Conservation (phyloP, 2,329 filamentous ascomycete species). For the Colletotrichum simmondsii region DNA sequence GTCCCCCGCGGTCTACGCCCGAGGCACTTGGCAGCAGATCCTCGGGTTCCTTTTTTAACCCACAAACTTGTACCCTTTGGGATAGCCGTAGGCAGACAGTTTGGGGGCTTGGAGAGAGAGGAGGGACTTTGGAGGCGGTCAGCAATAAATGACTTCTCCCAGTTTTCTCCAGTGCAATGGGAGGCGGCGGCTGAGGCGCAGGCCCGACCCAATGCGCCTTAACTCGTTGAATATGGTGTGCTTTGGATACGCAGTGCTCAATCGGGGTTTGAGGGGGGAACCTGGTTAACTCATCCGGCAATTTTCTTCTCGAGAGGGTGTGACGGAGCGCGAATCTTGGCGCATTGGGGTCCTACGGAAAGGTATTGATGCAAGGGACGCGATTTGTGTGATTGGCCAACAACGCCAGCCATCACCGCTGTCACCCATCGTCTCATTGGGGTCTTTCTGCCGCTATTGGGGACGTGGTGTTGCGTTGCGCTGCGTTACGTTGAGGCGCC, state of each 20-base stretch:
- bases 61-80: neutral
- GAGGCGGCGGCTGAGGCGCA: slow-evolving; percentile 13
- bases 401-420: slow-evolving; percentile 4
- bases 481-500: neutral
- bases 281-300: slow-evolving; percentile 14
- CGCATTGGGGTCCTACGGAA: slow-evolving; percentile 25
- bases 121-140: neutral
- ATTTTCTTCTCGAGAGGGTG: neutral
- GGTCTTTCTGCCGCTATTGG: neutral
- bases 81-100: neutral
- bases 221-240: neutral
- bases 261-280: neutral
- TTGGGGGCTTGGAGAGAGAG: neutral
- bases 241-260: neutral
- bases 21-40: slow-evolving; percentile 12
- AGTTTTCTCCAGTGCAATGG: neutral
- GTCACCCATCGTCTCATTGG: neutral
- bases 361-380: slow-evolving; percentile 28
- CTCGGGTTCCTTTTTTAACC: neutral
- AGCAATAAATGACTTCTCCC: neutral
- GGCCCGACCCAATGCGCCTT: neutral
- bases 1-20: slow-evolving; percentile 25
- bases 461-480: neutral
- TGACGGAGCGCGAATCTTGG: slow-evolving; percentile 18
- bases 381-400: slow-evolving; percentile 17